Percentiles rank a stretch among this genome's conserved stretches.
phyloP scores from a whole-genome alignment of 768 basidiomycete species.

The Cystofilobasidium bisporidii region DNA sequence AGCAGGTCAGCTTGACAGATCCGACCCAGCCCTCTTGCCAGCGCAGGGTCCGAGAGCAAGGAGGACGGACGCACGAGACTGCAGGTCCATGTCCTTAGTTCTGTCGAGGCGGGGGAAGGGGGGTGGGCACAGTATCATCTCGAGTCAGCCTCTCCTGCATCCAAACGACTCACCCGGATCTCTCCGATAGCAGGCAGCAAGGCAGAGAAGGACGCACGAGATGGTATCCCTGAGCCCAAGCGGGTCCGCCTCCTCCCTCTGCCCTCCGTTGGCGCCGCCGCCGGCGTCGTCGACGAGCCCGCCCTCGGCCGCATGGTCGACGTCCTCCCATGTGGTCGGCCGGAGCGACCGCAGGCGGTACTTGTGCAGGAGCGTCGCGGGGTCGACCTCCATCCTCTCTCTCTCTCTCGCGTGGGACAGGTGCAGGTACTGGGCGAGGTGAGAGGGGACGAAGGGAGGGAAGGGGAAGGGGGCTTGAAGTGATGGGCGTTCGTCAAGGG shows the following conservation, averaged over 20 bases:
- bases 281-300: conserved; percentile 52
- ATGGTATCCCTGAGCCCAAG: conserved; percentile 51
- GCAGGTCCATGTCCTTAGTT: conserved; percentile 15
- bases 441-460: too few relatives aligned
- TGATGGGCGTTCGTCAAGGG: too few relatives aligned
- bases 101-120: neutral
- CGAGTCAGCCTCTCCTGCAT: neutral
- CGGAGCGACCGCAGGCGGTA: conserved; percentile 71
- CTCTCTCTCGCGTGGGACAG: too few relatives aligned
- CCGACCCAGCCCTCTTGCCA: too few relatives aligned
- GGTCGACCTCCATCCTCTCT: conserved; percentile 63
- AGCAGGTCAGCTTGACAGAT: neutral
- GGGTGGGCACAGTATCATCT: conserved; percentile 18
- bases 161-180: conserved; percentile 24
- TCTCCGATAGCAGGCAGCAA: conserved; percentile 43
- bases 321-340: conserved; percentile 82
- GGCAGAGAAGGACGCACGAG: conserved; percentile 45
- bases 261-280: conserved; percentile 47
- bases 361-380: conserved; percentile 71
- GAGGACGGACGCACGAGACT: conserved; percentile 23
- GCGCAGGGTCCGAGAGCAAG: neutral
- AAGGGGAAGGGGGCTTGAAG: too few relatives aligned
- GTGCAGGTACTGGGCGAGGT: too few relatives aligned
- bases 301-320: conserved; percentile 66
- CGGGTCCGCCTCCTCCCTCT: conserved; percentile 39